Evolutionary conservation across 805 yeast species (phyloP), one percentile per base, ranked within the genome.

Genomic region (Candida railenensis): DNA sequence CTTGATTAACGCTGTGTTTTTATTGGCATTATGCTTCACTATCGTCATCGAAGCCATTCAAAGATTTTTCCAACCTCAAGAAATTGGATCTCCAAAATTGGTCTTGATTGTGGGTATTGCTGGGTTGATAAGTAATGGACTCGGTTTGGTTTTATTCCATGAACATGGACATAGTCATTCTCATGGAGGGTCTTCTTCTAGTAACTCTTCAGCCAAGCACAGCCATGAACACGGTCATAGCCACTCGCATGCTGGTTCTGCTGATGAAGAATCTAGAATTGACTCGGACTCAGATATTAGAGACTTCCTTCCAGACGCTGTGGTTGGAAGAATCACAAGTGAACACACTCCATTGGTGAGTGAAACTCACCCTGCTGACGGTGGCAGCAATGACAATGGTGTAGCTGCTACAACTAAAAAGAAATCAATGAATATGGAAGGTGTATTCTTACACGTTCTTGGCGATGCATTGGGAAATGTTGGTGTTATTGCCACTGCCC

Each of bases 391-490:
- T n/a, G 45, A 54, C 15, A 42, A 37, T 11, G 42, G 48, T 51
- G 37, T 46, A 46, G 53, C 42, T 30, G 59, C 62, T 44, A 37
- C 43, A 14, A 51, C 48, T 40, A 65, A 72, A 49, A 56, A 66
- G 28, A 81, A 78, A 60, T 87, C 96, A n/a, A 73, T 92, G 72
- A 92, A 94, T 67, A 92, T 92, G 97, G 91, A 89, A 58, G 99
- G 99, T 52, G 97, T 92, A 2, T 94, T 89, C 61, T 74, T 92
- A 59, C 99, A 92, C 61, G 99, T 94, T 11, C 52, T 94, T 55
- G 98, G 98, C 39, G 99, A 92, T 66, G 98, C 98, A 1, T 73
- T 92, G 47, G 98, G 99, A 52, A 92, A 92, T 62, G 70, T 92
- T 45, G 98, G 98, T 53, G 99, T 92, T 44, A 94, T 92, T 47